Evolutionary conservation across 768 basidiomycete genomes (phyloP).

Genomic region (Hebeloma cylindrosporum): DNA sequence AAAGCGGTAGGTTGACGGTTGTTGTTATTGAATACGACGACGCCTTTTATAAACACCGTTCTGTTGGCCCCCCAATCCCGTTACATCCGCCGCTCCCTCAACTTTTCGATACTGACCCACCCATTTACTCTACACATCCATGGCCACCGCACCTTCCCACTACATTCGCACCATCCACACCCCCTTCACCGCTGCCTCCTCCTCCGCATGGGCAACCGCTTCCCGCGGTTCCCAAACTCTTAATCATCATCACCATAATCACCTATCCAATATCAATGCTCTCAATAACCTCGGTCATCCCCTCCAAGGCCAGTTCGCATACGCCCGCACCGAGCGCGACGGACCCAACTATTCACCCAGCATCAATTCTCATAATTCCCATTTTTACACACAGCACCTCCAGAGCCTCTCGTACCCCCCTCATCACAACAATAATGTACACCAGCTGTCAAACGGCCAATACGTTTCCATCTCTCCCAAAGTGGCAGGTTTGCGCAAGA

Average conservation of each 20-base stretch:
- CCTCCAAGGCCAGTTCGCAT: conserved; percentile 6
- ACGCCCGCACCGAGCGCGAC: conserved; percentile 4
- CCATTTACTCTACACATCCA: no score
- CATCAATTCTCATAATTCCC: conserved; percentile 27
- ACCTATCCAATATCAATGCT: conserved; percentile 15
- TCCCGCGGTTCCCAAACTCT: conserved; percentile 7
- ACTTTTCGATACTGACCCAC: no score
- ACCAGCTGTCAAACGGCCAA: no score
- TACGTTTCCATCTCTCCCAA: neutral
- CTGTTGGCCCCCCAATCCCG: no score
- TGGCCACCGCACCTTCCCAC: conserved; percentile 31
- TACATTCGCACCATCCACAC: conserved; percentile 45
- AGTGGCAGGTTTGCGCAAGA: conserved; percentile 6
- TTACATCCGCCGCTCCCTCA: no score
- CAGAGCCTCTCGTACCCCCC: conserved; percentile 16
- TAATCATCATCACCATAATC: conserved; percentile 3
- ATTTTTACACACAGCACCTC: conserved; percentile 27
- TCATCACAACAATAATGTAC: conserved; percentile 2
- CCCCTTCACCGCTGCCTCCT: conserved; percentile 30
- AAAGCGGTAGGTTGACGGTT: no score
- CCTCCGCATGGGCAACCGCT: conserved; percentile 26
- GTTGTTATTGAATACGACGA: no score
- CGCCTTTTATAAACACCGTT: no score
- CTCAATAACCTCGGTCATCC: conserved; percentile 13
- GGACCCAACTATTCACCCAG: conserved; percentile 8